Evolutionary conservation across 495 filamentous ascomycete genomes (phyloP).

Genomic region (Penicillium bovifimosum): DNA sequence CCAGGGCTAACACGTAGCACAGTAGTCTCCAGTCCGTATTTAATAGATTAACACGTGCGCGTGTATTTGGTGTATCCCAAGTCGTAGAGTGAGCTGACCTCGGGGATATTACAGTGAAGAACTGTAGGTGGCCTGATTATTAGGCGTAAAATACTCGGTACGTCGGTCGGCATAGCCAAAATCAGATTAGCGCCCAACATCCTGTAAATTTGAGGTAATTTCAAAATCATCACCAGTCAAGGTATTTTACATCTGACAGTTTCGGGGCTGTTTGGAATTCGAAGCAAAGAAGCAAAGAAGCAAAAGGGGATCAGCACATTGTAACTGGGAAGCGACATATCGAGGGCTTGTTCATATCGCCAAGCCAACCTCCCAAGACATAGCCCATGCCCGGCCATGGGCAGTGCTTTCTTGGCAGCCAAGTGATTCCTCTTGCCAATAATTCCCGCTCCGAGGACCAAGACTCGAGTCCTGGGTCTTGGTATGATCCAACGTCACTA

Average conservation of each 20-base stretch:
- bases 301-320: background rate
- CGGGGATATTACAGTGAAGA: no score
- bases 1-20: constrained; percentile 7
- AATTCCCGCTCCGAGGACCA: constrained; percentile 28
- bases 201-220: background rate
- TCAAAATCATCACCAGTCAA: background rate
- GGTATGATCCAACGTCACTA: constrained; percentile 2
- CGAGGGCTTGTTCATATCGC: constrained; percentile 1
- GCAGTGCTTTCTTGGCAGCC: constrained; percentile 28
- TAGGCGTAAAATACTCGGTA: background rate
- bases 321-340: no score
- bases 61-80: background rate
- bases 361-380: constrained; percentile 14
- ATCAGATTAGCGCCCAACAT: background rate
- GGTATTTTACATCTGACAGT: background rate
- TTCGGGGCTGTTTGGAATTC: background rate
- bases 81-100: background rate
- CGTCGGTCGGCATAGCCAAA: background rate
- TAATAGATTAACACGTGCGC: background rate
- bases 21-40: background rate
- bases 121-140: background rate
- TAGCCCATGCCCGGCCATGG: constrained; percentile 11
- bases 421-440: constrained; percentile 29
- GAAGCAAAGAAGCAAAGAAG: background rate
- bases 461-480: constrained; percentile 16